These are phyloP conservation scores for Syzygium oleosum DNA, from an alignment of 345 rosid species.

Conservation along the genomic window DNA sequence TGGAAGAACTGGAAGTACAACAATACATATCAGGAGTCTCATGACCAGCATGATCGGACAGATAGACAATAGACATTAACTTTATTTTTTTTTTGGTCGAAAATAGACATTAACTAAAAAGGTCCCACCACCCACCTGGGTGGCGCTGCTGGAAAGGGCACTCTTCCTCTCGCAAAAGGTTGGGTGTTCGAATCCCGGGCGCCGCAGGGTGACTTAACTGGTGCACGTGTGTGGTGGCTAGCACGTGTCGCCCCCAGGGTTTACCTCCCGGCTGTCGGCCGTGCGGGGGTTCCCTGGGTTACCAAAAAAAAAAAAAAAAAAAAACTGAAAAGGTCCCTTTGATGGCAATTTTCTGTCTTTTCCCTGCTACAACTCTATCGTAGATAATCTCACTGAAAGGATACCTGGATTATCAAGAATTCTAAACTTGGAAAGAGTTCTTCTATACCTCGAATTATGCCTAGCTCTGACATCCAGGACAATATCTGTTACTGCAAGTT, in stretches of 20 bases:
- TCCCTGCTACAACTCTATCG: background rate
- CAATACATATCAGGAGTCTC: conserved; percentile 4
- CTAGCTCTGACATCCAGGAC: conserved; percentile 27
- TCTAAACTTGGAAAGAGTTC: background rate
- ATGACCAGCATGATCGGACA: background rate
- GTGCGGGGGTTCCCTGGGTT: too few species aligned
- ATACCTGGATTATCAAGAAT: background rate
- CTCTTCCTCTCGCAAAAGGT: too few species aligned
- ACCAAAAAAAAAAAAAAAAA: too few species aligned
- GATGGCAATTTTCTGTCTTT: background rate
- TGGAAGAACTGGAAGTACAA: conserved; percentile 61
- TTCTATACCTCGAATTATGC: conserved; percentile 83
- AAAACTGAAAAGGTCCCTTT: background rate
- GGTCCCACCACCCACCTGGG: too few species aligned
- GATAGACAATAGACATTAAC: background rate
- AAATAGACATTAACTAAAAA: too few species aligned
- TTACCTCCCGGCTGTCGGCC: too few species aligned
- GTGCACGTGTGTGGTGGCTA: too few species aligned
- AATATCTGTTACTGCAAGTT: conserved; percentile 61
- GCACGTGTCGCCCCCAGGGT: too few species aligned
- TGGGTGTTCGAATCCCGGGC: too few species aligned
- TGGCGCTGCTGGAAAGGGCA: too few species aligned
- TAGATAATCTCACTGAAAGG: background rate
- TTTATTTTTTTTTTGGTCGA: too few species aligned
- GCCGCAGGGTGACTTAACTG: too few species aligned